Percentiles rank a stretch among this genome's conserved stretches.
Evolutionary conservation across 768 basidiomycete genomes (phyloP).

Genomic region (Tricholoma saponaceum): DNA sequence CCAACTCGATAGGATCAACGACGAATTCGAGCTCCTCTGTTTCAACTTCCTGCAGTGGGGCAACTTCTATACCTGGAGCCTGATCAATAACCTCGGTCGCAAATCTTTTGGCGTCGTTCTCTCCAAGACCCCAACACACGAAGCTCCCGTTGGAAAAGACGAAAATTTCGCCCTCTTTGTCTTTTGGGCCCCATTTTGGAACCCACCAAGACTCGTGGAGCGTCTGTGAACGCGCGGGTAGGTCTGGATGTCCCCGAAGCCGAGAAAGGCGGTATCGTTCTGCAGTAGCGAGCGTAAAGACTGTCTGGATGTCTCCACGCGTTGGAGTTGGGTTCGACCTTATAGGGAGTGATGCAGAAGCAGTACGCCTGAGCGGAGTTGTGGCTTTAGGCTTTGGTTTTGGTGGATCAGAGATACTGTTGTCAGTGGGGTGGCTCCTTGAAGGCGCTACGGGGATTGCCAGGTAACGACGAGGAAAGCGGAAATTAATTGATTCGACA

Average conservation of each 20-base stretch:
- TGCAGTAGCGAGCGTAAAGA: conserved; percentile 84
- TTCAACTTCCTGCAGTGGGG: conserved; percentile 63
- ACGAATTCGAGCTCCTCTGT: conserved; percentile 93
- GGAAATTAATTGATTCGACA: not conserved
- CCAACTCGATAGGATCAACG: conserved; percentile 84
- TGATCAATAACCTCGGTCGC: conserved; percentile 55
- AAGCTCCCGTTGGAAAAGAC: conserved; percentile 86
- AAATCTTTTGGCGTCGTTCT: conserved; percentile 70
- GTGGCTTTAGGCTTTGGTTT: conserved; percentile 79
- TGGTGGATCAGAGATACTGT: conserved; percentile 17
- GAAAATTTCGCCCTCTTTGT: conserved; percentile 76
- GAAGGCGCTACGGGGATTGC: not conserved
- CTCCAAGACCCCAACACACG: conserved; percentile 86
- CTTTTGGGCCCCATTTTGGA: conserved; percentile 58
- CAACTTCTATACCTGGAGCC: conserved; percentile 56
- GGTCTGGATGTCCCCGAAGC: conserved; percentile 45
- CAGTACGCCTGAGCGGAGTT: conserved; percentile 77
- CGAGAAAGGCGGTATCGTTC: conserved; percentile 74
- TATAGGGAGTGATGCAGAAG: conserved; percentile 81
- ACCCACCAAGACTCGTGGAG: conserved; percentile 82
- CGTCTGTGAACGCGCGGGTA: conserved; percentile 51
- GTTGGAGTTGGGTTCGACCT: conserved; percentile 86
- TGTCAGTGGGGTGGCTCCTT: not conserved
- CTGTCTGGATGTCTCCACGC: conserved; percentile 69
- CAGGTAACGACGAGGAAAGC: not conserved